A percentile compares a stretch with the other conserved stretches of the same genome.
Conservation (phyloP, 208 protist species). For the Leishmania martiniquensis region DNA sequence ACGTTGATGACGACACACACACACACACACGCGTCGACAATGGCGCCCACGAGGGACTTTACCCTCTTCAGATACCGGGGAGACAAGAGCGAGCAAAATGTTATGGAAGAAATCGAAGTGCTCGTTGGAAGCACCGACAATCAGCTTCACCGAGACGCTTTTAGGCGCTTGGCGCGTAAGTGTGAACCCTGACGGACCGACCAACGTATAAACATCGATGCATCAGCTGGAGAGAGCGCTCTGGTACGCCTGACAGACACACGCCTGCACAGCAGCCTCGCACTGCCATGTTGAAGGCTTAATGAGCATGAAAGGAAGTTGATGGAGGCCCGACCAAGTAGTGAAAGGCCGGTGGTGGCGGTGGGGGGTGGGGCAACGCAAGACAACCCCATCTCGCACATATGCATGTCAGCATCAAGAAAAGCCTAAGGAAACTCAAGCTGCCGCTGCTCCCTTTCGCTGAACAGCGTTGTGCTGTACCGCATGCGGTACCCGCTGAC, state of each 20-base stretch:
- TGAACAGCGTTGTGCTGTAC: conserved; percentile 19
- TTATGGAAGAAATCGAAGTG: no score
- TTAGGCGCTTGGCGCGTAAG: no score
- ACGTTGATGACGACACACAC: no score
- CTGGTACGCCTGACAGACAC: background rate
- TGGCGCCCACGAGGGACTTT: no score
- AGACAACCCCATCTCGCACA: background rate
- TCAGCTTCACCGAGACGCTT: no score
- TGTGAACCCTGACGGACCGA: no score
- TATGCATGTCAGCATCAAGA: background rate
- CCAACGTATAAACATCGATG: no score
- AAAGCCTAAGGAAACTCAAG: background rate
- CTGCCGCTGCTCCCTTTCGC: background rate
- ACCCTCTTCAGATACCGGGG: no score
- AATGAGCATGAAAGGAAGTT: background rate
- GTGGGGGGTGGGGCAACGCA: background rate
- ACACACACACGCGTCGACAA: no score
- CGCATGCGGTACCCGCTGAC: conserved; percentile 30
- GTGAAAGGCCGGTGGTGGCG: background rate
- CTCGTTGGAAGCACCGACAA: no score
- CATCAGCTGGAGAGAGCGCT: background rate
- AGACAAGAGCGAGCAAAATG: no score
- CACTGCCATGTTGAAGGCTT: background rate
- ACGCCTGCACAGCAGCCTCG: no score
- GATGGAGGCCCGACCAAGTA: background rate